phyloP scores from a whole-genome alignment of 75 land plant genomes.

The Sequoia sempervirens region DNA sequence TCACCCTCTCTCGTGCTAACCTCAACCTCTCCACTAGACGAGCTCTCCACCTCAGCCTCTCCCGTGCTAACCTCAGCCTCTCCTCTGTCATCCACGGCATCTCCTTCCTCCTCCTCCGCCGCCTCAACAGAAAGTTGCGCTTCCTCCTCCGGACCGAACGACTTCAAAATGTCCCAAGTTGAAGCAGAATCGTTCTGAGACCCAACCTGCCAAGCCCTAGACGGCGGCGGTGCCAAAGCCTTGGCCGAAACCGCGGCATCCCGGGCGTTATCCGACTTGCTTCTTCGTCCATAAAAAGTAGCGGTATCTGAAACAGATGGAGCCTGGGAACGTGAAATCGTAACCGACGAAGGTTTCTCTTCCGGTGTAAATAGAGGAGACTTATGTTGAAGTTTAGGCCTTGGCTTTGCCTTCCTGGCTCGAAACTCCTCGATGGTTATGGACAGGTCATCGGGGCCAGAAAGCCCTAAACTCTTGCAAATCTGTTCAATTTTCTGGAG shows the following conservation, averaged over 20 bases:
- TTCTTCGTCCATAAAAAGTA: background rate
- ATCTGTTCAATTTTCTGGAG: constrained; percentile 37
- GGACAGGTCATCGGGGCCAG: constrained; percentile 56
- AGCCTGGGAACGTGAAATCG: background rate
- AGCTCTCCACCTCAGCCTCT: constrained; percentile 2
- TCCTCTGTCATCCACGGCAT: constrained; percentile 3
- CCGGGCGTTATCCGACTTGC: background rate
- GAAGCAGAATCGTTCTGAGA: constrained; percentile 14
- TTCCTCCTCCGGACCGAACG: constrained; percentile 26
- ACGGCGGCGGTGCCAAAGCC: constrained; percentile 34
- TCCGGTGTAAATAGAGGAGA: background rate
- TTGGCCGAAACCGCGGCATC: background rate
- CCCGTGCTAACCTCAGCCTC: too few relatives aligned
- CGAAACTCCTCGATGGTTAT: constrained; percentile 48
- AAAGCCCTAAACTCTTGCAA: constrained; percentile 38
- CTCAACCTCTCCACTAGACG: constrained; percentile 13
- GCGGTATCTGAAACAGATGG: background rate
- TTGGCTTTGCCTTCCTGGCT: constrained; percentile 17
- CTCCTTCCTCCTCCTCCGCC: constrained; percentile 15
- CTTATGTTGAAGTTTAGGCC: background rate
- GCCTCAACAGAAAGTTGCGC: background rate
- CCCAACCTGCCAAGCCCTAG: constrained; percentile 1
- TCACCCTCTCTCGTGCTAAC: constrained; percentile 1
- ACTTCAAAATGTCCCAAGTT: constrained; percentile 39
- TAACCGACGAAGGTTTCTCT: background rate